A percentile compares a stretch with the other conserved stretches of the same genome.
Evolutionary conservation across 305 asterid species (phyloP).

Genomic region (Petunia hybrid): DNA sequence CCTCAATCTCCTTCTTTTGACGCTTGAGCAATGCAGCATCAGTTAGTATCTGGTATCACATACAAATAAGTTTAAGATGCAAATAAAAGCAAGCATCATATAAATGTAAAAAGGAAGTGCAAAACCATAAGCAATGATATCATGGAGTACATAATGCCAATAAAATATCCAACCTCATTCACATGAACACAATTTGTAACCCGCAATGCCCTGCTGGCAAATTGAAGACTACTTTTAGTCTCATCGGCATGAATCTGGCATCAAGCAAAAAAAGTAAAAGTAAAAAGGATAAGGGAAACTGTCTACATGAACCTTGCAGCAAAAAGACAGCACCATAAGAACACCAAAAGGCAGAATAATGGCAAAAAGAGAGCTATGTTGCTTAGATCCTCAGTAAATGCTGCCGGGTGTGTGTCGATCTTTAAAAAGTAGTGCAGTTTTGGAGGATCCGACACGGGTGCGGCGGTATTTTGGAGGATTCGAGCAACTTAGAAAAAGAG

Average conservation of each 20-base stretch:
- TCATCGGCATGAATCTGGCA: slow-evolving; percentile 92
- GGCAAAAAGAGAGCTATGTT: neutral
- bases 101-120: slow-evolving; percentile 26
- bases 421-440: too few species aligned
- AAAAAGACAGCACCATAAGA: slow-evolving; percentile 4
- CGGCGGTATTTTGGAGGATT: too few species aligned
- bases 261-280: slow-evolving; percentile 28
- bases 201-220: slow-evolving; percentile 96
- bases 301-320: slow-evolving; percentile 14
- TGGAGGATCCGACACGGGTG: too few species aligned
- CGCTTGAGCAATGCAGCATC: slow-evolving; percentile 98
- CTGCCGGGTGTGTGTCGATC: too few species aligned
- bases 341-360: neutral
- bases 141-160: slow-evolving; percentile 36
- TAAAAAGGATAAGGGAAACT: slow-evolving; percentile 9
- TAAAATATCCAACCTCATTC: slow-evolving; percentile 72
- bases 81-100: neutral
- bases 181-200: slow-evolving; percentile 96
- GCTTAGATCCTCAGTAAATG: too few species aligned
- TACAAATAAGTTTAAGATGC: slow-evolving; percentile 25
- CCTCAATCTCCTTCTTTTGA: slow-evolving; percentile 96
- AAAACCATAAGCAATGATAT: slow-evolving; percentile 29
- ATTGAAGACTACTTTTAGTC: slow-evolving; percentile 97
- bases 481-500: too few species aligned
- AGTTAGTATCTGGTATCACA: slow-evolving; percentile 73